A percentile compares a stretch with the other conserved stretches of the same genome.
Conservation (phyloP, 2,329 filamentous ascomycete species). For the Tolypocladium inflatum region DNA sequence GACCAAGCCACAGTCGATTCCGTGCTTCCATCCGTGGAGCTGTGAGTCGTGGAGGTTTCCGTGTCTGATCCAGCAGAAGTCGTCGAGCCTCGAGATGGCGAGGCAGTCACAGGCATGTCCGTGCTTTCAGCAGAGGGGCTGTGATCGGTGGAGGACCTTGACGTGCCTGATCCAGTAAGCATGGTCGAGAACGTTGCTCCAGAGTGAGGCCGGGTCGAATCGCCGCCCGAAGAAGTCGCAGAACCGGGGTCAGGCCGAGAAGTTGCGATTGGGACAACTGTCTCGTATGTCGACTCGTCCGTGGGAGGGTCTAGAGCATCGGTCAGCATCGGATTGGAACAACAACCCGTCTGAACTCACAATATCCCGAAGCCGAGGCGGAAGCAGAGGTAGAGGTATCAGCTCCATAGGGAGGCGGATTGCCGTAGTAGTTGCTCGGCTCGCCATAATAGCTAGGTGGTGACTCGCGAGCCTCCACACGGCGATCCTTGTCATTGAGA, state of each 20-base stretch:
- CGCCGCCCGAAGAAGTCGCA: background rate
- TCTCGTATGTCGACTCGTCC: background rate
- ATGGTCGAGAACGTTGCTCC: background rate
- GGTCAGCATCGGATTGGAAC: background rate
- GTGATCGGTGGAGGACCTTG: background rate
- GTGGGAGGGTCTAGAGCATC: slow-evolving; percentile 1
- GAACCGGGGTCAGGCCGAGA: background rate
- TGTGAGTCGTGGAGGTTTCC: background rate
- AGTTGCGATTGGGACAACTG: background rate
- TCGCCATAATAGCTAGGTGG: slow-evolving; percentile 7
- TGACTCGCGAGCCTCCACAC: slow-evolving; percentile 4
- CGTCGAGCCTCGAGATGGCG: background rate
- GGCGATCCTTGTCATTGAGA: background rate
- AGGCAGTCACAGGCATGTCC: background rate
- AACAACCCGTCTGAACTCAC: slow-evolving; percentile 2
- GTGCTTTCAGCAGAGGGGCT: background rate
- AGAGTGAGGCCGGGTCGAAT: background rate
- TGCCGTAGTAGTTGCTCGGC: slow-evolving; percentile 8
- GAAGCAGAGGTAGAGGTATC: slow-evolving; percentile 5
- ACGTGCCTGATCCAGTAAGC: background rate
- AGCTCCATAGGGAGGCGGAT: slow-evolving; percentile 10
- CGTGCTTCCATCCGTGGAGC: background rate
- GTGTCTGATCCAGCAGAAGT: background rate
- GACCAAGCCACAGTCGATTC: background rate
- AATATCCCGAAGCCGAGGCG: background rate